Percentiles rank a stretch among this genome's conserved stretches.
Evolutionary conservation across 257 asterid genomes (phyloP).

Genomic region (Osmanthus fragrans): DNA sequence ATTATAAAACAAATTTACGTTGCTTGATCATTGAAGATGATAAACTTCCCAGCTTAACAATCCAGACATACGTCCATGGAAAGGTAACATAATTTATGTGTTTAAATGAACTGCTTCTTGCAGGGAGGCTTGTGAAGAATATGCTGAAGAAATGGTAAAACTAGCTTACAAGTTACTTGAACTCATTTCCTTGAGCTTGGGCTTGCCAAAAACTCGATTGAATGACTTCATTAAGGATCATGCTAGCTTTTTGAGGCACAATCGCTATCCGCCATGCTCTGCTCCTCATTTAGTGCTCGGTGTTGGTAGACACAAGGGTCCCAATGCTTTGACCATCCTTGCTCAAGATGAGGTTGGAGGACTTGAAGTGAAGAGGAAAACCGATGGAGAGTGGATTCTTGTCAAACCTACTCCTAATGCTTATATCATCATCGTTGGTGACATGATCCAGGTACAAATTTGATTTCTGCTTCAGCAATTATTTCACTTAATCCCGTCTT

Average conservation of each 20-base stretch:
- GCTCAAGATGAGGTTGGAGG: conserved; percentile 78
- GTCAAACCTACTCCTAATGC: conserved; percentile 71
- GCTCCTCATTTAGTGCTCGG: conserved; percentile 75
- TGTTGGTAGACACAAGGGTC: conserved; percentile 74
- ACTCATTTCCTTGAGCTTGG: conserved; percentile 61
- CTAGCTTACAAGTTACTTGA: conserved; percentile 51
- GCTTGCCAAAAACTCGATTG: conserved; percentile 43
- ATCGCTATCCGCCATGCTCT: conserved; percentile 74
- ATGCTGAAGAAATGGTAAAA: conserved; percentile 49
- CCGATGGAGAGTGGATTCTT: conserved; percentile 72
- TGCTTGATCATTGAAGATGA: not conserved
- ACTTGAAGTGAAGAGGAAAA: conserved; percentile 66
- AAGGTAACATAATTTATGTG: not conserved
- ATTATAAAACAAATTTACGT: too few relatives aligned
- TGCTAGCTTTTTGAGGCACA: conserved; percentile 61
- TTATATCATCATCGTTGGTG: conserved; percentile 68
- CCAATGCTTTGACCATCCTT: conserved; percentile 57
- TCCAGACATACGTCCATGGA: not conserved
- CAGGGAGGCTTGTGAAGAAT: conserved; percentile 64
- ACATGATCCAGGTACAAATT: conserved; percentile 56
- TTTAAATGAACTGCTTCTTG: not conserved
- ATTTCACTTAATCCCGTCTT: not conserved
- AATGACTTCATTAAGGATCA: conserved; percentile 52
- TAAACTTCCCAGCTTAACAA: not conserved
- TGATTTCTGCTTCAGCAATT: not conserved